Percentiles rank a stretch among this genome's conserved stretches.
Evolutionary conservation across 371 early-diverging fungal species (phyloP).

Genomic region (Mortierella sp.): DNA sequence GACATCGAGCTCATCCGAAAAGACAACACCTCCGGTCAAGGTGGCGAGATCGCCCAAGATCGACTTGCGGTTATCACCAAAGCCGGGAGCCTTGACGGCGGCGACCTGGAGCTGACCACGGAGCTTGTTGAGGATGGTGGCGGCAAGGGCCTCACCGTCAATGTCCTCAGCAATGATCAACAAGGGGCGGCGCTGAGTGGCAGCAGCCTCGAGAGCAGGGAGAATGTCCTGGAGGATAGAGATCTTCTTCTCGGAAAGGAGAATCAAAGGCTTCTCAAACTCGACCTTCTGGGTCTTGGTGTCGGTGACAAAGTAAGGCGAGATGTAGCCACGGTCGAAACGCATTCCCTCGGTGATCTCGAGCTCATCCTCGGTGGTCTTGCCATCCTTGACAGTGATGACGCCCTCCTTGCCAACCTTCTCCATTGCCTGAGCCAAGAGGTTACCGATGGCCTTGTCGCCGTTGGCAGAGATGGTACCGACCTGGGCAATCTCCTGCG

Average conservation of each 20-base stretch:
- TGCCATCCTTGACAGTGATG: conserved; percentile 98
- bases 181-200: conserved; percentile 94
- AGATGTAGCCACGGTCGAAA: conserved; percentile 98
- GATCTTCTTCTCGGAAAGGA: conserved; percentile 97
- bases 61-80: conserved; percentile 99
- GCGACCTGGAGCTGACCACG: conserved; percentile 96
- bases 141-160: conserved; percentile 98
- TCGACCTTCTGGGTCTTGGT: conserved; percentile 97
- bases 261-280: conserved; percentile 97
- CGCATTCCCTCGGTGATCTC: conserved; percentile 99
- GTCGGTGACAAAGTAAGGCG: conserved; percentile 99
- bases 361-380: conserved; percentile 96
- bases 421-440: conserved; percentile 98
- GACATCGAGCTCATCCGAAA: conserved; percentile 94
- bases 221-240: conserved; percentile 93
- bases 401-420: conserved; percentile 99
- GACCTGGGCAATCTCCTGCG: conserved; percentile 95
- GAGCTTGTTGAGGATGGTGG: conserved; percentile 98
- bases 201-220: conserved; percentile 94
- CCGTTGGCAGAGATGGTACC: conserved; percentile 99
- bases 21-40: conserved; percentile 94
- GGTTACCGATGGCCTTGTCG: conserved; percentile 92
- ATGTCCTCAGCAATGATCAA: conserved; percentile 97
- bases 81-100: conserved; percentile 98
- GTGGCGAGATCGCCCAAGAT: conserved; percentile 97